Evolutionary conservation across 2,329 filamentous ascomycete genomes (phyloP), one percentile per base, ranked within the genome.

Genomic region (Paracamarosporium sp.): DNA sequence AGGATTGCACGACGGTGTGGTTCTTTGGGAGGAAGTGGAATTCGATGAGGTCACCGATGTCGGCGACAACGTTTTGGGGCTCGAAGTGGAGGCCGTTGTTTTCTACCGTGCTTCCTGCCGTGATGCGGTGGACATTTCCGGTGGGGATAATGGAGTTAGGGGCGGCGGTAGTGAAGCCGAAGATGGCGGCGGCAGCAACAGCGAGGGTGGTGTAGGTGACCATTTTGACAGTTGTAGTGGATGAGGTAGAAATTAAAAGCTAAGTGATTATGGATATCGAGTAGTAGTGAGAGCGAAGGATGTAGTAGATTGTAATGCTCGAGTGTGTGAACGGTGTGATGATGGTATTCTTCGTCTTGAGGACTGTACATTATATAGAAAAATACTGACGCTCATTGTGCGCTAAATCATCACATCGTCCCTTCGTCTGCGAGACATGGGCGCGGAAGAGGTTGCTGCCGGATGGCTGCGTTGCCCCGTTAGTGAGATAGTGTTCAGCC

Each of bases 1-100:
- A 86, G 45, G 90, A 91, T 80, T 92, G 89, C 5, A 87, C 89
- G 56, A 92, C 84, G 48, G 90, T 91, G 83, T 93, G 91, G 81
- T 92, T 93, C 44, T 77, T 73, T 1, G 80, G 76, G 17, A 77
- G 76, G 69, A 83, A 85, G 62, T 82, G 79, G 71, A 83, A 82
- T 60, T 82, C 78, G 52, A 85, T 72, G 13, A 68, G 28, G 60
- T 73, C 71, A 15, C 71, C 72, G 8, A 67, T 56, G 13, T 68
- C 61, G 53, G 71, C 72, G 17, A 71, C 66, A 28, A 74, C 63
- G 53, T 72, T 74, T 15, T 74, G 55, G 3, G 72, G 72, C 63
- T 74, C 71, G 56, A 72, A 74, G 63, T 68, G 66, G 2, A 74
- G 71, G 27, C 68, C 69, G 17, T 50, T 52, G 60, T 70, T 70